These are phyloP conservation scores for Paramicrosporidium saccamoebae DNA, from an alignment of 371 early-diverging fungal genomes.

Conservation along the genomic window DNA sequence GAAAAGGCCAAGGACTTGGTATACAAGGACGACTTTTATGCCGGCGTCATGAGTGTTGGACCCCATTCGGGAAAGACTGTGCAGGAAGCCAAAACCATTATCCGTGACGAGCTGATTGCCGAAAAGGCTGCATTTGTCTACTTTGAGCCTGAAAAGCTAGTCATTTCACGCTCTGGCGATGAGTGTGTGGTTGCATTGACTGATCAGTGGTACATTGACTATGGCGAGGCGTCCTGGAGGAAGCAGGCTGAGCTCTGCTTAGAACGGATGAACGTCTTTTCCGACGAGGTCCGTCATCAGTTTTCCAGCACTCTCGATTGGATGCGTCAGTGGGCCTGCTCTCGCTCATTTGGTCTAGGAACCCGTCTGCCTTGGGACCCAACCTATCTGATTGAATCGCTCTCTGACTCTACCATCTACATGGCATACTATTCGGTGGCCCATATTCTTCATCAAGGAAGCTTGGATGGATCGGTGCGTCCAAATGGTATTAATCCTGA, in stretches of 20 bases:
- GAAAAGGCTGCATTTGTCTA: conserved; percentile 43
- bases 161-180: conserved; percentile 87
- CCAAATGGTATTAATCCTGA: conserved; percentile 40
- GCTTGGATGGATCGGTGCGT: conserved; percentile 56
- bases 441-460: conserved; percentile 63
- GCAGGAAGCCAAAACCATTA: conserved; percentile 61
- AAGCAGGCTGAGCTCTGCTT: conserved; percentile 39
- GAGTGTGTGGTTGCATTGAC: conserved; percentile 92
- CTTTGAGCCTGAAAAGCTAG: conserved; percentile 81
- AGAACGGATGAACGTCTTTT: conserved; percentile 42
- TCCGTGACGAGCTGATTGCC: conserved; percentile 33
- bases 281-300: conserved; percentile 52
- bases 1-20: conserved; percentile 73
- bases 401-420: conserved; percentile 98
- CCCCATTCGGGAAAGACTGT: conserved; percentile 42
- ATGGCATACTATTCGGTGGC: conserved; percentile 99
- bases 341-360: conserved; percentile 90
- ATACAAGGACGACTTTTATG: conserved; percentile 93
- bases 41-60: conserved; percentile 57
- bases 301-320: conserved; percentile 71
- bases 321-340: conserved; percentile 98
- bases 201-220: conserved; percentile 99
- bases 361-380: conserved; percentile 89
- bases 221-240: conserved; percentile 81
- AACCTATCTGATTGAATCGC: conserved; percentile 85